These are phyloP conservation scores for Moricandia moricandioides DNA, from an alignment of 345 rosid genomes.

Conservation along the genomic window DNA sequence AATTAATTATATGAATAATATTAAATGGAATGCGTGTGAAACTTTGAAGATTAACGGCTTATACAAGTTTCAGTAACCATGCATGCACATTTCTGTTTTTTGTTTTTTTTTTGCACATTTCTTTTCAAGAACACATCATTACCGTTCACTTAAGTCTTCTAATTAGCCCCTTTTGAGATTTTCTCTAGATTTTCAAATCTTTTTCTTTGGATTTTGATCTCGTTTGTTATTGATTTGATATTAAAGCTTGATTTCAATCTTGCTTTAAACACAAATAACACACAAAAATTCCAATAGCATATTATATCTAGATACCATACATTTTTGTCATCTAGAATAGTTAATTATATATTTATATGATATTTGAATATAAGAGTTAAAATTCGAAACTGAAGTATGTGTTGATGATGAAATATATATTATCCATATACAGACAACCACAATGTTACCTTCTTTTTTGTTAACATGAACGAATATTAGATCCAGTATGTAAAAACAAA, in stretches of 20 bases:
- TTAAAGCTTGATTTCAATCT: conserved; percentile 28
- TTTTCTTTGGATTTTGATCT: conserved; percentile 31
- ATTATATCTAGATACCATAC: background rate
- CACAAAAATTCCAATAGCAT: background rate
- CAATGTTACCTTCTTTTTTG: background rate
- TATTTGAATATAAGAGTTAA: background rate
- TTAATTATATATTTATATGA: background rate
- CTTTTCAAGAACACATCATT: conserved; percentile 30
- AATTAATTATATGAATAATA: background rate
- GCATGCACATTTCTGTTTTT: conserved; percentile 18
- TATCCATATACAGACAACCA: background rate
- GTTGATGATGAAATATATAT: background rate
- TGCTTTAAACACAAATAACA: conserved; percentile 22
- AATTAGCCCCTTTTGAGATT: conserved; percentile 19
- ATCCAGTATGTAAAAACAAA: background rate
- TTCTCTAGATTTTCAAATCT: conserved; percentile 32
- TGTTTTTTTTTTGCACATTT: too few relatives aligned
- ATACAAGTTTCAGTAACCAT: conserved; percentile 12
- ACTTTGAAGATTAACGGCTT: conserved; percentile 21
- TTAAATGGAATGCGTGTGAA: conserved; percentile 7
- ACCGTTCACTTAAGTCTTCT: conserved; percentile 33
- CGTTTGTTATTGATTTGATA: conserved; percentile 21
- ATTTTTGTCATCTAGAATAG: background rate
- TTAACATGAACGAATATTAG: background rate
- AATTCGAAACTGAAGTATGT: background rate